Conservation (phyloP, 2,329 filamentous ascomycete genomes). For the Paecilomyces niveus region DNA sequence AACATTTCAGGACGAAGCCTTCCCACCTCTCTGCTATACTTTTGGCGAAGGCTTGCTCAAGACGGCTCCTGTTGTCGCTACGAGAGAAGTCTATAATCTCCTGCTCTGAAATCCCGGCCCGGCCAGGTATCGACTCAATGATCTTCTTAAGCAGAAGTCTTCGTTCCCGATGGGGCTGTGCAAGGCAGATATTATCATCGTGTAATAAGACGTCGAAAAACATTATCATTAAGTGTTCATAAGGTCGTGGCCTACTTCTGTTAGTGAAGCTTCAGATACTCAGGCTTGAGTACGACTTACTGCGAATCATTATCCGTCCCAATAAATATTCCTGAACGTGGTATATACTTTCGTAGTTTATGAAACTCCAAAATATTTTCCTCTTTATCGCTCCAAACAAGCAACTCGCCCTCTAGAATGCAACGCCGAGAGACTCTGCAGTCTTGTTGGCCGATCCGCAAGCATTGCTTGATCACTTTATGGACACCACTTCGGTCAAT, state of each 20-base stretch:
- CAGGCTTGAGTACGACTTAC: conserved; percentile 32
- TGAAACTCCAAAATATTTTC: conserved; percentile 66
- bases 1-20: conserved; percentile 72
- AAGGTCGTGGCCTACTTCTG: conserved; percentile 35
- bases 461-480: conserved; percentile 55
- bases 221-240: conserved; percentile 54
- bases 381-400: conserved; percentile 66
- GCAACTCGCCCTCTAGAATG: conserved; percentile 76
- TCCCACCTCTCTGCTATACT: conserved; percentile 63
- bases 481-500: conserved; percentile 59
- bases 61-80: conserved; percentile 42
- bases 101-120: conserved; percentile 60
- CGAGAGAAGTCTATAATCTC: conserved; percentile 60
- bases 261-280: conserved; percentile 6
- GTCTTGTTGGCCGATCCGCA: conserved; percentile 52
- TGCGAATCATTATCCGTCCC: conserved; percentile 63
- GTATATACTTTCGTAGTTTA: conserved; percentile 73
- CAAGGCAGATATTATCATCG: conserved; percentile 48
- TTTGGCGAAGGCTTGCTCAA: conserved; percentile 60
- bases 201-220: conserved; percentile 55
- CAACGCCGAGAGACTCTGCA: conserved; percentile 59
- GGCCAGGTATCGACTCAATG: conserved; percentile 50
- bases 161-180: conserved; percentile 35
- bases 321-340: conserved; percentile 63
- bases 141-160: conserved; percentile 51